Conservation (phyloP, 371 early-diverging fungal genomes). For the Mortierella sp. region DNA sequence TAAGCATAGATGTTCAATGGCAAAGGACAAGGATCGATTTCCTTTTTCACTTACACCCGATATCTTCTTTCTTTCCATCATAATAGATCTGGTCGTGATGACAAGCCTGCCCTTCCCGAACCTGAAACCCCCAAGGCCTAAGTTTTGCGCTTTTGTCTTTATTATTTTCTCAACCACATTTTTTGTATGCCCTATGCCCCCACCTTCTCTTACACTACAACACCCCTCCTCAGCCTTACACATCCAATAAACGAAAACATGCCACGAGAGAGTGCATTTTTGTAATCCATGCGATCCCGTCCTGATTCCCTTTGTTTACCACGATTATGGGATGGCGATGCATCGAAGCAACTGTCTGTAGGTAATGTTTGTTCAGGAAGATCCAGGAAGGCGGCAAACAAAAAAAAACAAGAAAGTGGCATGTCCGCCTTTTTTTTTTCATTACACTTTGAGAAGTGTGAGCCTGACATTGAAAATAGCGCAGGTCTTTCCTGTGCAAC, state of each 20-base stretch:
- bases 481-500: not conserved
- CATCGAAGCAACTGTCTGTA: not conserved
- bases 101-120: constrained; percentile 57
- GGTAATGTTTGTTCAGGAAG: not conserved
- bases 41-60: not conserved
- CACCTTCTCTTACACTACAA: not conserved
- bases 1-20: not conserved
- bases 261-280: constrained; percentile 12
- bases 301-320: not conserved
- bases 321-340: not conserved
- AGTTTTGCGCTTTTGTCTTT: not conserved
- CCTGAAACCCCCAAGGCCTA: constrained; percentile 58
- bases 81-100: constrained; percentile 56
- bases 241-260: constrained; percentile 1
- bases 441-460: not conserved
- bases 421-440: constrained; percentile 3
- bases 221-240: no score
- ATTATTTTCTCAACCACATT: constrained; percentile 4
- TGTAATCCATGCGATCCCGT: constrained; percentile 2
- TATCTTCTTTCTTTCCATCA: not conserved
- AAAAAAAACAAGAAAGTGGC: not conserved
- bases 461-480: constrained; percentile 2
- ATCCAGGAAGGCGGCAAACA: not conserved
- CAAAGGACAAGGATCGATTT: not conserved
- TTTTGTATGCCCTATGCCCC: not conserved